Conservation (phyloP, 345 rosid genomes). For the Alliaria petiolata region DNA sequence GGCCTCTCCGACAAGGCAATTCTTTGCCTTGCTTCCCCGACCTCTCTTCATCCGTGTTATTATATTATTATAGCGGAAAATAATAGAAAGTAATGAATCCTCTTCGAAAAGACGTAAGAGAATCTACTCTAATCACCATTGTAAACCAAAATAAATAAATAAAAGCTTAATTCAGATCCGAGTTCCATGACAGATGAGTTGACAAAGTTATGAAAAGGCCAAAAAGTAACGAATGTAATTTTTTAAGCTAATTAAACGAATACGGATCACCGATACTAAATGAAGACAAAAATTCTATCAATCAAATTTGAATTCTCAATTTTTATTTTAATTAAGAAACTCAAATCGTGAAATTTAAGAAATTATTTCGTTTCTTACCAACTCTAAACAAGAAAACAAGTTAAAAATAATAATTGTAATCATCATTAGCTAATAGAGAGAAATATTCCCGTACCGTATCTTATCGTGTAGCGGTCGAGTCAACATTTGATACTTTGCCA, state of each 20-base stretch:
- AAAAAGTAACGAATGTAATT: not conserved
- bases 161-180: constrained; percentile 1
- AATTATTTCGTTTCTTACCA: not conserved
- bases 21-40: constrained; percentile 48
- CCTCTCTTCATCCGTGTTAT: constrained; percentile 3
- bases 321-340: not conserved
- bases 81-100: not conserved
- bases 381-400: not conserved
- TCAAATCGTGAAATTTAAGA: not conserved
- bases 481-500: constrained; percentile 30
- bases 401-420: not conserved
- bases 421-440: constrained; percentile 10
- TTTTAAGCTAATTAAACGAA: not conserved
- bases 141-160: not conserved
- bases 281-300: not conserved
- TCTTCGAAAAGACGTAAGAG: constrained; percentile 1
- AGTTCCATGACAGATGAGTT: not conserved
- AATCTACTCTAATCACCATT: constrained; percentile 8
- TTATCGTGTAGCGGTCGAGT: constrained; percentile 7
- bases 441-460: constrained; percentile 11
- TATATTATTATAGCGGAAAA: not conserved
- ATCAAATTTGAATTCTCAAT: not conserved
- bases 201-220: not conserved
- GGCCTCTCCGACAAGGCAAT: constrained; percentile 57
- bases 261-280: not conserved